Evolutionary conservation across 331 rosid species (phyloP).

Genomic region (Malus hybrid): DNA sequence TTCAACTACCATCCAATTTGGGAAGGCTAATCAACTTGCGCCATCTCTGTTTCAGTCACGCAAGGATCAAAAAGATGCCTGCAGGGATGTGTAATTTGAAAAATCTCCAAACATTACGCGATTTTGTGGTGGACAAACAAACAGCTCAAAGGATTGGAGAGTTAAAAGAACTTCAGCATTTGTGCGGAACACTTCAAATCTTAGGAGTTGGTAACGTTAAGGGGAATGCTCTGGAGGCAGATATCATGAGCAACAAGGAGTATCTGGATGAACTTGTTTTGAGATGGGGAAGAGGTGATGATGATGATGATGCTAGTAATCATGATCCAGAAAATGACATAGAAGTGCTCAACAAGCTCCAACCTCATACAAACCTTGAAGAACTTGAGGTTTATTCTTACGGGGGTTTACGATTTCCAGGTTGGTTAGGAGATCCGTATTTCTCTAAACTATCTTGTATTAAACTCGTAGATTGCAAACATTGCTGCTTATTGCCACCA

Average conservation of each 20-base stretch:
- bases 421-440: background rate
- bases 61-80: background rate
- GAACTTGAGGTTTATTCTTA: background rate
- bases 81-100: background rate
- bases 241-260: background rate
- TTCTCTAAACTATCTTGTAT: background rate
- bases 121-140: background rate
- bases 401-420: background rate
- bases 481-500: background rate
- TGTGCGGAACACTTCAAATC: background rate
- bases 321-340: background rate
- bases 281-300: background rate
- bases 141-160: background rate
- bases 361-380: background rate
- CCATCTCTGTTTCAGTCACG: background rate
- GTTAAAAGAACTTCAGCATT: background rate
- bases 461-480: background rate
- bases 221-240: too few relatives aligned
- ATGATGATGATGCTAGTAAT: background rate
- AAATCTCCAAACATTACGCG: background rate
- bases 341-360: background rate
- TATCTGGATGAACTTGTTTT: background rate
- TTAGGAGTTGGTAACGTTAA: background rate
- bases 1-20: background rate
- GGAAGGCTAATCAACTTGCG: background rate